These are phyloP conservation scores for Aspergillus affinis DNA, from an alignment of 495 filamentous ascomycete species.

Conservation along the genomic window DNA sequence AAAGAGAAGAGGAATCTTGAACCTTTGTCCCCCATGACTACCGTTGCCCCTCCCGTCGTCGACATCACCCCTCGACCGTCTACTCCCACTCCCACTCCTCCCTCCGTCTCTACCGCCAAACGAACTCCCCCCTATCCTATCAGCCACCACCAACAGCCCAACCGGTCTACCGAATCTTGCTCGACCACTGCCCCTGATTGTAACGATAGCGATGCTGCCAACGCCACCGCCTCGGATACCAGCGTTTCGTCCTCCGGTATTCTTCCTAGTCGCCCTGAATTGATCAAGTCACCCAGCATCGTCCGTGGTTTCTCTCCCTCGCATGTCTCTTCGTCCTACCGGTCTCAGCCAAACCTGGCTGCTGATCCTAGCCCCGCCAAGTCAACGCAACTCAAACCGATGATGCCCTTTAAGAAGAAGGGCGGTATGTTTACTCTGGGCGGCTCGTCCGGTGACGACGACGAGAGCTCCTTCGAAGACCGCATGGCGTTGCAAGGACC, in stretches of 20 bases:
- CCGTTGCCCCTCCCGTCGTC: conserved; percentile 53
- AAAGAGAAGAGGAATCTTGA: conserved; percentile 72
- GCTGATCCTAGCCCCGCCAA: conserved; percentile 49
- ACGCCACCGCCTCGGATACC: conserved; percentile 49
- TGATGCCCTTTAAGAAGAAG: conserved; percentile 56
- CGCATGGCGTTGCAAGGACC: conserved; percentile 48
- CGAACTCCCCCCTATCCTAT: conserved; percentile 19
- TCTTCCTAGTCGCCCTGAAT: conserved; percentile 33
- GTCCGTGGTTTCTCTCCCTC: conserved; percentile 87
- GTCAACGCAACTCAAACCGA: conserved; percentile 43
- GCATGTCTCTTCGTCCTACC: conserved; percentile 69
- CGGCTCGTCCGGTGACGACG: conserved; percentile 73
- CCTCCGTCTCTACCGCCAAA: conserved; percentile 33
- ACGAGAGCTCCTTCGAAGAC: conserved; percentile 75
- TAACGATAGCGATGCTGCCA: conserved; percentile 44
- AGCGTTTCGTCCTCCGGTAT: conserved; percentile 48
- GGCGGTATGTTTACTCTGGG: conserved; percentile 73
- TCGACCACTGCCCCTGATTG: conserved; percentile 52
- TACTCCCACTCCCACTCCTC: conserved; percentile 44
- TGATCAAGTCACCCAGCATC: conserved; percentile 69
- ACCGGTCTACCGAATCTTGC: conserved; percentile 53
- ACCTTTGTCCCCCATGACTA: conserved; percentile 46
- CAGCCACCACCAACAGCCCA: conserved; percentile 27
- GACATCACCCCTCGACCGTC: conserved; percentile 49
- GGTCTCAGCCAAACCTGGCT: conserved; percentile 58